Evolutionary conservation across 2,329 filamentous ascomycete genomes (phyloP).

Genomic region (Leptographium galeiforme): DNA sequence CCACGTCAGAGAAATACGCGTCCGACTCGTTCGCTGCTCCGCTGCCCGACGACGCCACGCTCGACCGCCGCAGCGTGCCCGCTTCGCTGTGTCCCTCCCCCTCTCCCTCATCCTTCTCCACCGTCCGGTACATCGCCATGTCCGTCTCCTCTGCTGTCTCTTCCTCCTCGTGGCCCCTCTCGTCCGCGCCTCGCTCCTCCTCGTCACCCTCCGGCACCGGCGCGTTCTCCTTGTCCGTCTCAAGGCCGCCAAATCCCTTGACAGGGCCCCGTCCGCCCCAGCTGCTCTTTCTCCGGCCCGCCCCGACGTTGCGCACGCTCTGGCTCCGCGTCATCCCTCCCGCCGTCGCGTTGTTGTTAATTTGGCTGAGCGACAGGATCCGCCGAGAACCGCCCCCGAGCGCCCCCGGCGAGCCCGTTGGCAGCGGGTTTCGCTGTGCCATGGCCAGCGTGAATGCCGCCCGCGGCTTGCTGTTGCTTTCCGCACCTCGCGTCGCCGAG

Average conservation of each 20-base stretch:
- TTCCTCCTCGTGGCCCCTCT: slow-evolving; percentile 4
- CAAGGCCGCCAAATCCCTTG: slow-evolving; percentile 38
- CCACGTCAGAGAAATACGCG: slow-evolving; percentile 19
- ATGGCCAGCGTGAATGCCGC: slow-evolving; percentile 40
- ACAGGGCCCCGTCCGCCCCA: slow-evolving; percentile 41
- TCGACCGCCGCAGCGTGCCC: slow-evolving; percentile 30
- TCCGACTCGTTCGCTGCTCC: slow-evolving; percentile 11
- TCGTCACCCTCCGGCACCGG: slow-evolving; percentile 48
- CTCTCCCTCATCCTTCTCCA: not conserved
- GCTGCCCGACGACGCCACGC: slow-evolving; percentile 32
- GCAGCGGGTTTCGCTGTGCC: slow-evolving; percentile 32
- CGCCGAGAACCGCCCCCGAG: slow-evolving; percentile 48
- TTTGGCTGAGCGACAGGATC: slow-evolving; percentile 84
- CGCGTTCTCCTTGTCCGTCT: slow-evolving; percentile 29
- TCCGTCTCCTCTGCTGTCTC: slow-evolving; percentile 6
- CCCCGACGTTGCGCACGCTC: slow-evolving; percentile 51
- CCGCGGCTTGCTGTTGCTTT: slow-evolving; percentile 14
- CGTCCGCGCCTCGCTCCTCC: slow-evolving; percentile 28
- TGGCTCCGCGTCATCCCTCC: slow-evolving; percentile 63
- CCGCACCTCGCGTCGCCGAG: no score
- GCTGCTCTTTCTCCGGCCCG: slow-evolving; percentile 50
- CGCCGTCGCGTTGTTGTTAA: slow-evolving; percentile 57
- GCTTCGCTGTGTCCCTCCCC: slow-evolving; percentile 30
- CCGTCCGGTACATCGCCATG: not conserved
- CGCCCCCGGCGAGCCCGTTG: slow-evolving; percentile 26